Evolutionary conservation across 148 eudicot species (phyloP), one percentile per base, ranked within the genome.

Genomic region (Chenopodium berlandieri): DNA sequence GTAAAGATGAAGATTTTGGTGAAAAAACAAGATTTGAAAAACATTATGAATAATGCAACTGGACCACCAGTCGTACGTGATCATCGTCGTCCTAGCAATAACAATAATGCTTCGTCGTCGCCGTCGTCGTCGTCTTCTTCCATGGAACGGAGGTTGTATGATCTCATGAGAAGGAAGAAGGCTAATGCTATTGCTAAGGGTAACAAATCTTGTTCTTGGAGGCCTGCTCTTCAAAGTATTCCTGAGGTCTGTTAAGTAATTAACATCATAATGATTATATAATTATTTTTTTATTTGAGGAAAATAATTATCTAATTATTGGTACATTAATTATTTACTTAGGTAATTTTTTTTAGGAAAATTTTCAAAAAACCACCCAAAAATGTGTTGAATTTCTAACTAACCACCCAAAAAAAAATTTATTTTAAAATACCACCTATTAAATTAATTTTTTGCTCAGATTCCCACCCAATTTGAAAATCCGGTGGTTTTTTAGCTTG

Each of bases 171-270:
- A 81, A 85, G 78, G 71, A 86, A 85, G 85, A 84, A 84, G 85
- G 85, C 75, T n/a, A 82, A 54, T 32, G 68, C 44, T 37, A 65
- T 62, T 52, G 56, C 37, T 75, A 75, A 56, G 69, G 2, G 54
- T 25, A 76, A 63, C 31, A 14, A 71, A 65, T 79, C 82, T 67
- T 13, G 80, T 64, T 25, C 84, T 58, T 91, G 97, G 97, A 90
- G 79, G 58, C 97, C 97, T 73, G 88, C 75, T 13, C 97, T 93
- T 71, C 91, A 89, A 54, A 93, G 91, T 85, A 93, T 93, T 75
- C 97, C 94, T 0, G 93, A 93, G 82, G 88, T 37, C 7, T 14
- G 62, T 56, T 50, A 56, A 14, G 16, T 54, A 37, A 16, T 54
- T 56, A 56, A 17, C 20, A 56, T 56, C 20, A 56, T 56, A 4